Evolutionary conservation across 306 rosid species (phyloP), one percentile per base, ranked within the genome.

Genomic region (Prunus davidiana): DNA sequence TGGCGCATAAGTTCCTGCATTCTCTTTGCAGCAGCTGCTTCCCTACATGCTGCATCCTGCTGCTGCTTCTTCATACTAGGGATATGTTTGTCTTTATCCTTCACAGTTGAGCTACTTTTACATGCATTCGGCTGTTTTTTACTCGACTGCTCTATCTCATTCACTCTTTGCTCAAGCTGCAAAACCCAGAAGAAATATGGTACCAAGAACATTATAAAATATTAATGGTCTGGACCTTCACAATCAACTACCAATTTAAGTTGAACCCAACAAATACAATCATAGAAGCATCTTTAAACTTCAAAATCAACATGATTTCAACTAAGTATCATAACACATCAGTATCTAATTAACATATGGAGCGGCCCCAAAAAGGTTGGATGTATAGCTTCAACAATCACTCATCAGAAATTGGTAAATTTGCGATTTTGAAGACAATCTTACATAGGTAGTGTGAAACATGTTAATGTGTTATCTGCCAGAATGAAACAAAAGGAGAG

Each of bases 1-100:
- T 91, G 97, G 71, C 97, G 96, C 81, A 91, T 91, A 32, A 93
- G 93, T 70, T 93, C 98, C 77, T 87, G 97, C 97, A 93, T 89
- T 89, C 98, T 87, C 90, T 93, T 91, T 27, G 87, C 71, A 75
- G 97, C 87, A 79, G 89, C 97, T 3, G 85, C 90, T 84, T 91
- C 96, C 85, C 93, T 89, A 43, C 82, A 89, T 24, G 93, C 76
- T 73, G 91, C 91, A 11, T 93, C 97, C 71, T 83, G 93, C 56
- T 87, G 91, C 76, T 90, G 96, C 91, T 85, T 93, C 84, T 84
- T 91, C 70, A 88, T 78, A 79, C 97, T 88, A 15, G 93, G 92
- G 50, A 90, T 75, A 82, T 85, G 88, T 73, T 84, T 90, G 20
- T 90, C 90, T 78, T 86, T 89, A 67, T 91, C 93, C 87, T 91